phyloP scores from a whole-genome alignment of 805 yeast species.

The Jamesozyma hellenica region DNA sequence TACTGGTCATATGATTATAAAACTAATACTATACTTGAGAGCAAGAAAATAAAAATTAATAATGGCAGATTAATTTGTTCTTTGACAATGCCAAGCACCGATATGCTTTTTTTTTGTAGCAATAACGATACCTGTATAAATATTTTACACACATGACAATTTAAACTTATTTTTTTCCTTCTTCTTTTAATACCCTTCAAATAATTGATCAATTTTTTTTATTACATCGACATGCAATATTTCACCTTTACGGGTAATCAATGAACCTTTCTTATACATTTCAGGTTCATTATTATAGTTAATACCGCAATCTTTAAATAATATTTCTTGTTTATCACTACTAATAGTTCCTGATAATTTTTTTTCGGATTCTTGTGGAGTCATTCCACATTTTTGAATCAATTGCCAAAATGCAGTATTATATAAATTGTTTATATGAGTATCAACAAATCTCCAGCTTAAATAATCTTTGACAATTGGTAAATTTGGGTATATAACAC shows the following conservation, averaged over 20 bases:
- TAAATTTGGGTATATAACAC: conserved; percentile 69
- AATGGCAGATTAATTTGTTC: conserved; percentile 1
- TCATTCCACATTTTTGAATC: conserved; percentile 56
- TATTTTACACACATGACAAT: conserved; percentile 3
- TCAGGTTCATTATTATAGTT: conserved; percentile 90
- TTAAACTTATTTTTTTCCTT: too few species aligned
- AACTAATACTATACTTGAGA: conserved; percentile 5
- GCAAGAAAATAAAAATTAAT: conserved; percentile 1
- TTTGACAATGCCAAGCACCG: conserved; percentile 3
- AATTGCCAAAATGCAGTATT: conserved; percentile 89
- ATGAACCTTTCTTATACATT: conserved; percentile 70
- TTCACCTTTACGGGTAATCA: conserved; percentile 46
- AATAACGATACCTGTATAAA: conserved; percentile 6
- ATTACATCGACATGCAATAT: conserved; percentile 34
- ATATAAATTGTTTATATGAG: conserved; percentile 88
- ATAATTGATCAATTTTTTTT: conserved; percentile 30
- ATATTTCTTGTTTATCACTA: conserved; percentile 78
- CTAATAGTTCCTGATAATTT: conserved; percentile 67
- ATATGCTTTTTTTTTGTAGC: conserved; percentile 8
- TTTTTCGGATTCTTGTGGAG: conserved; percentile 74
- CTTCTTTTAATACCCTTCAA: conserved; percentile 23
- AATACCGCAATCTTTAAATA: conserved; percentile 66
- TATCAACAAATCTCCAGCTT: conserved; percentile 93
- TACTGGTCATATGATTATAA: conserved; percentile 12
- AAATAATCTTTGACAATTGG: conserved; percentile 65